Percentiles rank a stretch among this genome's conserved stretches.
These are phyloP conservation scores for Solanum corneliomulleri DNA, from an alignment of 257 asterid species.

Conservation along the genomic window DNA sequence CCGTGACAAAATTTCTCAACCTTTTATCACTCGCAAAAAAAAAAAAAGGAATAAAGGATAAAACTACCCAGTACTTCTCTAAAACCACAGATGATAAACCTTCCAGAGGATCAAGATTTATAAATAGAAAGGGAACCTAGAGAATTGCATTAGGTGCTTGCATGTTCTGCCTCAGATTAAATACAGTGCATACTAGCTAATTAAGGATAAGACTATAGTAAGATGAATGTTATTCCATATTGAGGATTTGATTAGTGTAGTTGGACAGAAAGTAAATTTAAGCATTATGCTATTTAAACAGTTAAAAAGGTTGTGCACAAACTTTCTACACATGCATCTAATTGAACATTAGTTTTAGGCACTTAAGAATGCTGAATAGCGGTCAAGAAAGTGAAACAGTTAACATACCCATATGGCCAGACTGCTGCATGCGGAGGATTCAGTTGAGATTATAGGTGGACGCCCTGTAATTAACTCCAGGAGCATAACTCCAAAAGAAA, in stretches of 20 bases:
- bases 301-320: not conserved
- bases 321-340: not conserved
- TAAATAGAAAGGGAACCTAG: not conserved
- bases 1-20: not conserved
- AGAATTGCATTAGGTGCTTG: not conserved
- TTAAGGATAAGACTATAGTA: not conserved
- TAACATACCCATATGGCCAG: constrained; percentile 11
- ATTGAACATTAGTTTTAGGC: not conserved
- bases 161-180: not conserved
- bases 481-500: constrained; percentile 15
- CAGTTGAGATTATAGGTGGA: not conserved
- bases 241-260: not conserved
- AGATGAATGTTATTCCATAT: not conserved
- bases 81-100: not conserved
- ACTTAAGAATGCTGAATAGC: not conserved
- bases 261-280: not conserved
- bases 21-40: not conserved
- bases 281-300: not conserved
- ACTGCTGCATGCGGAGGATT: not conserved
- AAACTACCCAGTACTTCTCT: not conserved
- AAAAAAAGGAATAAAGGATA: not conserved
- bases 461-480: constrained; percentile 18
- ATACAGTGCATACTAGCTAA: not conserved
- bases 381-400: not conserved
- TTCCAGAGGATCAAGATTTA: not conserved